Base-by-base conservation (phyloP, 805 yeast genomes). In the Candida yuanshanica region DNA sequence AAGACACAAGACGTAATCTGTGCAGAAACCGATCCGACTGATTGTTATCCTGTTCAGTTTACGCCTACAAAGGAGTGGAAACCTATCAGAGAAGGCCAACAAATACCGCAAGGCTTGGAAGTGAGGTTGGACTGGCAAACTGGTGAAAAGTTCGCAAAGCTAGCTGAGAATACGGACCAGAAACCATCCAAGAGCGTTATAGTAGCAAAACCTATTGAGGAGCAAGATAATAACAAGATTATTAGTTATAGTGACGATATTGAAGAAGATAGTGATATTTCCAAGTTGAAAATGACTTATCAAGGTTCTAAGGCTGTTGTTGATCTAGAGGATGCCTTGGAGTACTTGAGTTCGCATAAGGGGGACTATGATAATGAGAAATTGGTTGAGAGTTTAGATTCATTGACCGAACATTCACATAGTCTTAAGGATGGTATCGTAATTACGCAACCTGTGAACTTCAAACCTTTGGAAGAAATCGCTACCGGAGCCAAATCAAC, bases 111-210 rank as follows among this genome's bases (percentile, higher is more conserved):
- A 7, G 98, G 97, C 0, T 62, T 85, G 25, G 60, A 58, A 59
- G 77, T 89, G 11, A 69, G 86, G 48, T 52, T 90, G 50, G 81
- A 87, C 57, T 62, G 89, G 43, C 86, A 81, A n/a, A 79, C 89
- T 0, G 81, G 83, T 16, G 60, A 64, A 21, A 77, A 73, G 51
- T 84, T 82, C 59, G 96, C 95, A 1, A 83, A 78, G 49, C 50
- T 77, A 45, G 73, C 66, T 21, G 55, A 56, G 17, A 41, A 23
- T 50, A 39, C 9, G 31, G 52, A 27, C 20, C 17, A 7, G 14
- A 18, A n/a, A 8, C 12, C 9, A 5, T 38, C 26, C 13, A 23
- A 39, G 4, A 37, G 24, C 4, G 36, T 36, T 1, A 22, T 31
- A 6, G 49, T 42, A 2, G 52, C 45, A 7, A 40, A 46, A 13